Evolutionary conservation across 345 rosid species (phyloP).

Genomic region (Camelina hispida): DNA sequence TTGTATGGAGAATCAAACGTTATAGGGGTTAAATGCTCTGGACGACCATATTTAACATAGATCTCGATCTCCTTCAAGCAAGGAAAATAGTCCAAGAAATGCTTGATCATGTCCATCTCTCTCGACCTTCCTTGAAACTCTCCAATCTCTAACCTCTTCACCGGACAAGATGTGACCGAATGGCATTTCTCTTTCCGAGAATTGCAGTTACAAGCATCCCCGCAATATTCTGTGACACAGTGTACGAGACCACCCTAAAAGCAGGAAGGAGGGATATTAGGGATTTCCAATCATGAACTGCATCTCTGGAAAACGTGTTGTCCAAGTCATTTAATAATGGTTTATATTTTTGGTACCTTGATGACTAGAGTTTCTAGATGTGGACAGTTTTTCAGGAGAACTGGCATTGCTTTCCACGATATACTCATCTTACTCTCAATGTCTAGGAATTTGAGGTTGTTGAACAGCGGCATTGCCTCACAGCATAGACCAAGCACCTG

Average conservation of each 20-base stretch:
- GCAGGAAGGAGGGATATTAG: neutral
- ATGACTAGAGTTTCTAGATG: neutral
- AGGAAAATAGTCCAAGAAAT: neutral
- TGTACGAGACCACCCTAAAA: conserved; percentile 20
- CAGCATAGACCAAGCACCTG: conserved; percentile 8
- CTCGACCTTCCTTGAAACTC: neutral
- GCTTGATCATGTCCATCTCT: conserved; percentile 10
- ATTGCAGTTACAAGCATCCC: conserved; percentile 4
- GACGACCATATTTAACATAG: neutral
- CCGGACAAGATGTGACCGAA: conserved; percentile 19
- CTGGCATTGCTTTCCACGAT: conserved; percentile 22
- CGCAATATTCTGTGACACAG: neutral
- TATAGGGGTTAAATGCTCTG: neutral
- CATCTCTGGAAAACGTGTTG: neutral
- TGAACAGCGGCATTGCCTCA: conserved; percentile 1
- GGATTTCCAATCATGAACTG: neutral
- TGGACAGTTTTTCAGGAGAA: conserved; percentile 21
- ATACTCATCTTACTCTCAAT: neutral
- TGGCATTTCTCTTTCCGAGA: neutral
- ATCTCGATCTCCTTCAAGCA: conserved; percentile 3
- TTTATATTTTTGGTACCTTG: neutral
- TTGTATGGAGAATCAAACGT: neutral
- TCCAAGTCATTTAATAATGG: neutral
- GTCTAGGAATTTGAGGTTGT: conserved; percentile 9
- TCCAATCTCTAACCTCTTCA: conserved; percentile 18